phyloP scores from a whole-genome alignment of 768 basidiomycete species.

The Lactarius akahatsu region DNA sequence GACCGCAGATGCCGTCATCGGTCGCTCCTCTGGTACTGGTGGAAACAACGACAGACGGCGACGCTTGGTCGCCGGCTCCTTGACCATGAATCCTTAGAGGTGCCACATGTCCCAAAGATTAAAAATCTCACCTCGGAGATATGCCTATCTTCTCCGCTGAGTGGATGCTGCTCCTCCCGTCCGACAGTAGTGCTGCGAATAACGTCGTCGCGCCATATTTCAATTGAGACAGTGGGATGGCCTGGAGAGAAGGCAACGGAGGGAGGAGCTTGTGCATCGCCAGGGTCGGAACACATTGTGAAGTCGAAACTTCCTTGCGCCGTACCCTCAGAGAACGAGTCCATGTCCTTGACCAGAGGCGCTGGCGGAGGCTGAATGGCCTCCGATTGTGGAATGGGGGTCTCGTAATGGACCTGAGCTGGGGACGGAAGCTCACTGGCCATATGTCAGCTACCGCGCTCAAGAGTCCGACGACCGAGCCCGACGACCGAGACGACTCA shows the following conservation, averaged over 20 bases:
- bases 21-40: conserved; percentile 15
- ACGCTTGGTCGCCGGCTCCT: conserved; percentile 31
- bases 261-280: conserved; percentile 4
- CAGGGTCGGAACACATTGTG: conserved; percentile 34
- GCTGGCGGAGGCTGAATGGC: conserved; percentile 38
- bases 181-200: conserved; percentile 19
- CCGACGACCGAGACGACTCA: conserved; percentile 22
- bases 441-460: background rate
- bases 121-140: conserved; percentile 22
- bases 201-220: conserved; percentile 48
- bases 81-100: conserved; percentile 25
- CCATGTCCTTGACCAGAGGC: conserved; percentile 54
- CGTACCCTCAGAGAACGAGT: conserved; percentile 61
- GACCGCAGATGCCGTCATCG: conserved; percentile 4
- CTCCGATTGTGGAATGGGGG: conserved; percentile 27
- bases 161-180: conserved; percentile 6
- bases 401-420: conserved; percentile 18
- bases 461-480: background rate
- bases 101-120: conserved; percentile 6
- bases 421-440: conserved; percentile 19
- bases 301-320: conserved; percentile 53
- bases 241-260: conserved; percentile 30
- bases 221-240: conserved; percentile 37
- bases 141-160: conserved; percentile 11
- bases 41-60: conserved; percentile 25